A percentile compares a stretch with the other conserved stretches of the same genome.
Evolutionary conservation across 73 alveolate genomes (phyloP).

Genomic region (Tetrahymena thermophila): DNA sequence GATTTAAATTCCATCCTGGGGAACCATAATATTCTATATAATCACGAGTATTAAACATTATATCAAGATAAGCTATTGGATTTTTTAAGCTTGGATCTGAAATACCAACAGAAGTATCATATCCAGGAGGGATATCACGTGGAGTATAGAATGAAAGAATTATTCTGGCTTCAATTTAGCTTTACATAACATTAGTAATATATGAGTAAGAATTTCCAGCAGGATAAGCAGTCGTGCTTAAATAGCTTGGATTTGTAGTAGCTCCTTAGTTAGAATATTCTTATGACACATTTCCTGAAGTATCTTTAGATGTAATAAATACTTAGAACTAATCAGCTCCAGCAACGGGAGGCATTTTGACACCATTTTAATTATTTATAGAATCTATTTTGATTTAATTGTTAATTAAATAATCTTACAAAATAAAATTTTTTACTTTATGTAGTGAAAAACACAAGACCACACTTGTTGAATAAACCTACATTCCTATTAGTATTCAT

Average conservation of each 20-base stretch:
- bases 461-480: conserved; percentile 18
- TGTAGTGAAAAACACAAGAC: conserved; percentile 21
- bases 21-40: background rate
- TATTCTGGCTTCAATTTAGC: background rate
- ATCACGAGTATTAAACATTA: conserved; percentile 23
- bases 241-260: conserved; percentile 12
- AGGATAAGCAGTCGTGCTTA: conserved; percentile 12
- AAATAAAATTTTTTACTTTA: background rate
- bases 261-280: conserved; percentile 18
- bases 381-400: background rate
- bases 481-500: conserved; percentile 1
- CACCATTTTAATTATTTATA: conserved; percentile 13
- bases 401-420: background rate
- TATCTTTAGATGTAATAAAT: conserved; percentile 17
- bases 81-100: conserved; percentile 22
- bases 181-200: background rate
- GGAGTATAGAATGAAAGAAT: conserved; percentile 17
- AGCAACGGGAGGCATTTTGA: conserved; percentile 28
- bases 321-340: conserved; percentile 28
- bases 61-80: conserved; percentile 17
- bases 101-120: conserved; percentile 12
- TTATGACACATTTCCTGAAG: background rate
- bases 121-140: conserved; percentile 32
- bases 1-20: conserved; percentile 14
- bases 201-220: background rate